Base-by-base conservation (phyloP, 768 basidiomycete genomes). In the Tricholoma furcatifolium region DNA sequence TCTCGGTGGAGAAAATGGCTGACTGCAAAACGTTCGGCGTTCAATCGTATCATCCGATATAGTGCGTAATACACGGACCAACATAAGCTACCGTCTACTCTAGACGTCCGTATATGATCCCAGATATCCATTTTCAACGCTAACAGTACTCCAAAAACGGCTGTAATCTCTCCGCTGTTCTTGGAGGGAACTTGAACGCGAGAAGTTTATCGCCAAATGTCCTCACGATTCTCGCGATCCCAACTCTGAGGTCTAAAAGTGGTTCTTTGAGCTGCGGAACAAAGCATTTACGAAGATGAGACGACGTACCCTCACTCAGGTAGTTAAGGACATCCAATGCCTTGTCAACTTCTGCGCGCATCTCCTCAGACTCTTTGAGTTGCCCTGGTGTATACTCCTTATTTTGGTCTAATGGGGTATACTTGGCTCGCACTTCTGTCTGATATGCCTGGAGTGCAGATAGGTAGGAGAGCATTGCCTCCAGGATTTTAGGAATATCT, bases 401-500 rank as follows among this genome's bases (percentile, higher is more conserved):
- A 15, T 77, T 72, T 0, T 70, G 67, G 0, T 69, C 60, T 1
- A 75, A 70, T 4, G 73, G 70, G 3, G 70, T 67, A 55, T 74
- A 71, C 18, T 69, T 58, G 3, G 72, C 67, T 49, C 67, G 69
- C 24, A 91, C 65, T 60, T 86, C 82, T 1, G 60, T 64, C 50
- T 83, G 80, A 53, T 85, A 85, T 27, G 77, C 77, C 58, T 93
- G 91, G 17, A 92, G 67, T 1, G 82, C 87, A 1, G 67, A 64
- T 17, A 91, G 74, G 71, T 86, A 88, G 0, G 78, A 78, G 11
- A 88, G 64, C 57, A 93, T 71, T 0, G 87, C 87, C 65, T 95
- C 92, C 2, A 95, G 66, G 24, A 92, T 83, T 54, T 82, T 84
- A 0, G 91, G 87, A 17, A 92, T 89, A 63, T 94, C 93, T 10